Percentiles rank a stretch among this genome's conserved stretches.
Conservation (phyloP, 164 flowering plant species). For the Paratinospora sagittata region DNA sequence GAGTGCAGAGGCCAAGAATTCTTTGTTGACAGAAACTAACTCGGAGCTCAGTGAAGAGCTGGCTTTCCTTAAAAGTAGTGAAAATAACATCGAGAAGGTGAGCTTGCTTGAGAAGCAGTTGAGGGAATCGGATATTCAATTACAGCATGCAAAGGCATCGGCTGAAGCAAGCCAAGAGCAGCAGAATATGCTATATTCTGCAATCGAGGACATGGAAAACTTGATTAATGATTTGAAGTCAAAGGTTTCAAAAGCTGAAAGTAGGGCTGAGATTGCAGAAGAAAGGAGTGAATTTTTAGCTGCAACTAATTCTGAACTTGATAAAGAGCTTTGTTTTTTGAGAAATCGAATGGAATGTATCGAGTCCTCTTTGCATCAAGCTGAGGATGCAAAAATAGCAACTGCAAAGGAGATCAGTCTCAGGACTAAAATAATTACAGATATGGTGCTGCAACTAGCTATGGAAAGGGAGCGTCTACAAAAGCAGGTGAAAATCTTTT, state of each 20-base stretch:
- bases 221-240: conserved; percentile 39
- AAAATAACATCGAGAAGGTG: conserved; percentile 37
- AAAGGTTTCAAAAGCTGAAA: conserved; percentile 38
- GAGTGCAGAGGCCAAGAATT: conserved; percentile 43
- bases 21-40: conserved; percentile 39
- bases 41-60: conserved; percentile 52
- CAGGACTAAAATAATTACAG: conserved; percentile 52
- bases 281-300: conserved; percentile 34
- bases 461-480: conserved; percentile 80
- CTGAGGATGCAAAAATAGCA: conserved; percentile 47
- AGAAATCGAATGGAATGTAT: conserved; percentile 43
- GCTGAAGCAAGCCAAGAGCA: conserved; percentile 37
- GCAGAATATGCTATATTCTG: too few species aligned
- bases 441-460: conserved; percentile 65
- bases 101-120: conserved; percentile 42
- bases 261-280: conserved; percentile 50
- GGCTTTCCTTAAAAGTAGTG: conserved; percentile 38
- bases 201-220: conserved; percentile 41
- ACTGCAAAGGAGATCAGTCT: conserved; percentile 55
- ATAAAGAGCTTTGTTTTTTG: conserved; percentile 43
- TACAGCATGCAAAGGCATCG: conserved; percentile 28
- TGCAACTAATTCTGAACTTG: conserved; percentile 49
- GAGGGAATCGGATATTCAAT: conserved; percentile 34
- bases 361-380: conserved; percentile 60
- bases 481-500: conserved; percentile 51